Evolutionary conservation across 208 protist species (phyloP), one percentile per base, ranked within the genome.

Genomic region (Porcisia hertigi): DNA sequence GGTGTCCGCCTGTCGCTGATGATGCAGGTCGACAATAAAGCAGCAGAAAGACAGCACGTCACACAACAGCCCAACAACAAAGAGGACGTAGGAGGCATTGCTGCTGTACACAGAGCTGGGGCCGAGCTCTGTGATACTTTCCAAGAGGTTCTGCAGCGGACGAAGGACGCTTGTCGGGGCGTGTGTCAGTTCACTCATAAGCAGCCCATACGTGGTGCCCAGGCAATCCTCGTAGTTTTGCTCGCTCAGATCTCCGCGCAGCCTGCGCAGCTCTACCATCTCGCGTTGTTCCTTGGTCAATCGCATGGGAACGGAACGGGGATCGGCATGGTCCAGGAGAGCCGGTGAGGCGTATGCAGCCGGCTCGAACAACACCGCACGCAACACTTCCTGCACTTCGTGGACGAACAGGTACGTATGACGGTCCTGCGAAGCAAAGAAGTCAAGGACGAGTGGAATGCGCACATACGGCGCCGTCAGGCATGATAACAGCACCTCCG

Each of bases 341-440:
- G 77, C 69, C 52, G 82, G 39, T 52, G 83, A 81, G 64, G 92
- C 84, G 76, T 90, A 96, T 25, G 80, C 76, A 12, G 88, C 92
- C 14, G 97, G 97, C 80, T 98, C 97, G 70, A 98, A 98, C 55
- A 98, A 71, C 5, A 92, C 88, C 18, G 89, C 86, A 34, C 97
- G 94, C 47, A 98, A 83, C 43, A 98, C 73, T n/a, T 81, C 69
- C 70, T 94, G 89, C 63, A 95, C 70, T 69, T 84, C 69, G 25
- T 69, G 30, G 25, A 82, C 82, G 47, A 95, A 92, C 23, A 95
- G 78, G 65, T 94, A 93, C 36, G 84, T 88, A 71, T 97, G 79
- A 70, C 95, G 91, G 80, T 96, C 93, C 73, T 94, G 83, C 41
- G 88, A 92, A 47, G 92, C 79, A 77, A 97, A 97, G 83, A 97